phyloP scores from a whole-genome alignment of 257 asterid species.

The Solanum appendiculatum region DNA sequence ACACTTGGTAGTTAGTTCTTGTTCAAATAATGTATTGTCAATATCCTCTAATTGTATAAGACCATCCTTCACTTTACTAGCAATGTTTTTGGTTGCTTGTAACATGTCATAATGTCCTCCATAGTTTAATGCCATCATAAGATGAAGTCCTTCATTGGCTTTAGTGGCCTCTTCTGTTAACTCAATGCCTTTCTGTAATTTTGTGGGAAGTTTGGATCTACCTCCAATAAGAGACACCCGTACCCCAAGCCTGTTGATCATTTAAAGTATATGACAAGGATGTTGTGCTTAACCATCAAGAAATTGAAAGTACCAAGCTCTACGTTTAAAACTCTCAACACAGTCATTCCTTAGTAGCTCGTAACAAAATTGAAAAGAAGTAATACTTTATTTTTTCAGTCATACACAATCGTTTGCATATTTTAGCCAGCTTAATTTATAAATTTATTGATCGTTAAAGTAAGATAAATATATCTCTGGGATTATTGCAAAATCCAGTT shows the following conservation, averaged over 20 bases:
- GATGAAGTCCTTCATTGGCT: neutral
- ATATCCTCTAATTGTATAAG: neutral
- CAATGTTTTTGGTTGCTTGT: neutral
- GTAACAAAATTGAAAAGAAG: neutral
- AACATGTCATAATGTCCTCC: neutral
- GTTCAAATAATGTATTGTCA: neutral
- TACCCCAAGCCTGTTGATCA: neutral
- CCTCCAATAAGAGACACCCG: neutral
- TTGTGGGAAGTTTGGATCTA: neutral
- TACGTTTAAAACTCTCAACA: too few species aligned
- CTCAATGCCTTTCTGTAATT: neutral
- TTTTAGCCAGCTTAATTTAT: too few species aligned
- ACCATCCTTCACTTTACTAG: conserved; percentile 3
- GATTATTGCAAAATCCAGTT: too few species aligned
- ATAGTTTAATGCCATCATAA: neutral
- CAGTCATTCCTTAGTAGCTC: too few species aligned
- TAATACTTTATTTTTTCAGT: neutral
- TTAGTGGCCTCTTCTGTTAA: neutral
- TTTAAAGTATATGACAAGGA: too few species aligned
- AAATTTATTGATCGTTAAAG: too few species aligned
- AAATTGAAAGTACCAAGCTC: too few species aligned
- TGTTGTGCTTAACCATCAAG: too few species aligned
- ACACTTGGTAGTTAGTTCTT: neutral
- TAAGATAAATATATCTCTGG: too few species aligned
- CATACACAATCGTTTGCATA: neutral